A percentile compares a stretch with the other conserved stretches of the same genome.
phyloP scores from a whole-genome alignment of 805 yeast genomes.

The Candida berthetii region DNA sequence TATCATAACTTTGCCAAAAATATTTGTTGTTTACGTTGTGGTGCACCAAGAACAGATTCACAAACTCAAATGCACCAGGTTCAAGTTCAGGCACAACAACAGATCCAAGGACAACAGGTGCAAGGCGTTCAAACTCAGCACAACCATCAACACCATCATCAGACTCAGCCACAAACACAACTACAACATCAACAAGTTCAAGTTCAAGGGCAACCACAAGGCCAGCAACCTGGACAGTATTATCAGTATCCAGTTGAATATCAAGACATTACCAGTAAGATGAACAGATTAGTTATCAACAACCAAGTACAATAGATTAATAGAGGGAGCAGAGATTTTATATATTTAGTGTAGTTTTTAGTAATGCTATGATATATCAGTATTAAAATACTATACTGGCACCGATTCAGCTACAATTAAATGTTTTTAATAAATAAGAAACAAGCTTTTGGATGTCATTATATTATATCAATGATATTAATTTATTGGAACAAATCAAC shows the following conservation, averaged over 20 bases:
- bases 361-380: too few relatives aligned
- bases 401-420: too few relatives aligned
- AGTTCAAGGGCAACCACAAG: too few relatives aligned
- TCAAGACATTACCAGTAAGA: conserved; percentile 1
- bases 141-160: too few relatives aligned
- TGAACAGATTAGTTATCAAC: not conserved
- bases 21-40: conserved; percentile 81
- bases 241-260: conserved; percentile 2
- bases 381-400: too few relatives aligned
- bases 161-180: not conserved
- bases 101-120: conserved; percentile 2
- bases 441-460: too few relatives aligned
- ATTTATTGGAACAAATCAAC: conserved; percentile 31
- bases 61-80: conserved; percentile 5
- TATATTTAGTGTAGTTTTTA: not conserved
- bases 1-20: conserved; percentile 94
- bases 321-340: not conserved
- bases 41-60: conserved; percentile 49
- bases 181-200: conserved; percentile 3
- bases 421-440: too few relatives aligned
- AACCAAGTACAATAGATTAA: not conserved
- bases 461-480: too few relatives aligned
- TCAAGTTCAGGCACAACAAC: conserved; percentile 5
- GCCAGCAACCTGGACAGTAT: not conserved
- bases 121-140: too few relatives aligned